Base-by-base conservation (phyloP, 1,284 basidiomycete species). In the Malassezia arunalokei region DNA sequence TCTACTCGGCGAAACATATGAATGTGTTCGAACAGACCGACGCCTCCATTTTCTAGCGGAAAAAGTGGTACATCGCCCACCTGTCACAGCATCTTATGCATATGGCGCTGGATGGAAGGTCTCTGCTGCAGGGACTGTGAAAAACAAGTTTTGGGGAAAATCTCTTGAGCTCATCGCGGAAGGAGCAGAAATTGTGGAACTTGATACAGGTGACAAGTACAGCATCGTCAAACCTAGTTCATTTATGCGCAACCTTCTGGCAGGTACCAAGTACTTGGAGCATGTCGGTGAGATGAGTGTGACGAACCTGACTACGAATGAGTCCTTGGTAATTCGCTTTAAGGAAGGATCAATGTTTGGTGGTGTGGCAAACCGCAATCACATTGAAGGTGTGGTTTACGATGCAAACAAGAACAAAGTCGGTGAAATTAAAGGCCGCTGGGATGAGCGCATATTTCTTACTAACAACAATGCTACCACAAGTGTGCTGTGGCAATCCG, bases 71-170 rank as follows among this genome's bases (percentile, higher is more conserved):
- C 70, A 73, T 33, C 70, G 71, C 28, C 70, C 70, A 1, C 70
- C 70, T 1, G 54, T 73, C 8, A 58, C 71, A 3, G 70, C 70
- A 1, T 58, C 56, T 8, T 71, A 69, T 47, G 65, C 67, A 15
- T 61, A 66, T 28, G 70, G 70, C 12, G 63, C 64, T 27, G 68
- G 68, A 12, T 73, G 70, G 70, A 62, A 63, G 37, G 57, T 54
- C 8, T 51, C 59, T 8, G 61, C 64, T 3, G 68, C 64, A 57
- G 59, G 55, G 30, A 57, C 65, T 1, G 68, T 73, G 49, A 73
- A 73, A 59, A 71, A 71, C 60, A 73, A 73, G 55, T 73, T 73
- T 46, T 73, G 70, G 70, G 70, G 70, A 35, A 73, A 73, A 43
- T 63, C 58, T 12, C 57, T 71, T 27, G 70, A 73, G 59, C 59